phyloP scores from a whole-genome alignment of 768 basidiomycete species.

The Lepiota brunneoincarnata region DNA sequence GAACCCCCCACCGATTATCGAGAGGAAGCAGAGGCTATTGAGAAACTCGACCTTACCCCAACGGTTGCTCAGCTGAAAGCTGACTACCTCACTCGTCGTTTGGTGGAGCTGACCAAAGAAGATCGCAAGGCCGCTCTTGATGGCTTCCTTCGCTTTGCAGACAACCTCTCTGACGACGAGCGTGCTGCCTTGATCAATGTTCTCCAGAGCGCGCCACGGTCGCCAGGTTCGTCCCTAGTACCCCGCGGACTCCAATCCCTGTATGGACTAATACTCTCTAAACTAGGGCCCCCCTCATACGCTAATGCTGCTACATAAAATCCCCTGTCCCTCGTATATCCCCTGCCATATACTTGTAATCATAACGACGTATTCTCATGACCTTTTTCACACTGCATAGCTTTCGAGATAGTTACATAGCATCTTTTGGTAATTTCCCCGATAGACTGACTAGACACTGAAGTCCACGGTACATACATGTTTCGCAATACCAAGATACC shows the following conservation, averaged over 20 bases:
- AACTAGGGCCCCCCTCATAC: constrained; percentile 37
- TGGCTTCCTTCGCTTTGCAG: constrained; percentile 70
- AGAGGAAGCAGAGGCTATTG: constrained; percentile 61
- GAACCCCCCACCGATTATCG: constrained; percentile 53
- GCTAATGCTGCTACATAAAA: constrained; percentile 23
- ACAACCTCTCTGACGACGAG: constrained; percentile 72
- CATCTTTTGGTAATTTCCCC: constrained; percentile 1
- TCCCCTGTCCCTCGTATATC: constrained; percentile 4
- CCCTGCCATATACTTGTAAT: constrained; percentile 8
- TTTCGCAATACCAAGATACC: background rate
- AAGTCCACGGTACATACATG: background rate
- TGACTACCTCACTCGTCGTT: constrained; percentile 62
- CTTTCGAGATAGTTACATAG: background rate
- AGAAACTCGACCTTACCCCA: constrained; percentile 64
- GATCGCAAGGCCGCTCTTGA: constrained; percentile 77
- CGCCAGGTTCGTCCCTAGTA: constrained; percentile 48
- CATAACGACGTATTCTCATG: constrained; percentile 1
- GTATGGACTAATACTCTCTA: constrained; percentile 4
- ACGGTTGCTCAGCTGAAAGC: constrained; percentile 64
- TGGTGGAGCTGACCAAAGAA: constrained; percentile 67
- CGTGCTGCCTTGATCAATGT: constrained; percentile 55
- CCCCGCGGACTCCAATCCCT: background rate
- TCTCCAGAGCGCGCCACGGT: constrained; percentile 56
- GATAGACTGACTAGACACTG: background rate
- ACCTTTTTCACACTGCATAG: constrained; percentile 6